Evolutionary conservation across 345 rosid genomes (phyloP).

Genomic region (Passiflora organensis): DNA sequence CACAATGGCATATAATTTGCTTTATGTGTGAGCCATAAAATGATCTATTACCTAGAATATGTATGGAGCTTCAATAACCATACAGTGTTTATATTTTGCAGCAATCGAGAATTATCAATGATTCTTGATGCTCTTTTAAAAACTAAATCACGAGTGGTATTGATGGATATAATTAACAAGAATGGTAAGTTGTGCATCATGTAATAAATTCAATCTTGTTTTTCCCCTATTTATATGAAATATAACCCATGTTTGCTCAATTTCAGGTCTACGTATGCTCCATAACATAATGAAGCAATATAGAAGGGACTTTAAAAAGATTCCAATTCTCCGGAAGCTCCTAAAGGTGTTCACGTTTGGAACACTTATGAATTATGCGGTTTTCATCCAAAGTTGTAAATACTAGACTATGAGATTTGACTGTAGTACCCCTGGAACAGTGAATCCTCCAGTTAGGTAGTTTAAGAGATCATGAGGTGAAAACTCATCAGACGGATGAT

Average conservation of each 20-base stretch:
- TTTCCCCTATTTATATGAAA: slow-evolving; percentile 9
- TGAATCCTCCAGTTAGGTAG: too few species aligned
- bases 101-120: slow-evolving; percentile 98
- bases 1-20: too few species aligned
- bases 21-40: too few species aligned
- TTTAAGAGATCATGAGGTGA: too few species aligned
- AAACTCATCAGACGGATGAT: too few species aligned
- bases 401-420: too few species aligned
- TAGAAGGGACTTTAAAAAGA: slow-evolving; percentile 84
- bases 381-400: too few species aligned
- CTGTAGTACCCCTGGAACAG: too few species aligned
- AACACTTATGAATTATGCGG: too few species aligned
- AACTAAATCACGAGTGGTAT: slow-evolving; percentile 75
- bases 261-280: slow-evolving; percentile 87
- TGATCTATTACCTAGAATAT: too few species aligned
- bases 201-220: slow-evolving; percentile 4
- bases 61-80: slow-evolving; percentile 2
- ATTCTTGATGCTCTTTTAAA: slow-evolving; percentile 97
- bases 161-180: slow-evolving; percentile 77
- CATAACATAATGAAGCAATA: slow-evolving; percentile 95
- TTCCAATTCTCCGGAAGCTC: slow-evolving; percentile 93
- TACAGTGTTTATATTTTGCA: slow-evolving; percentile 38
- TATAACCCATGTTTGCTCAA: slow-evolving; percentile 15
- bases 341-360: slow-evolving; percentile 53
- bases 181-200: slow-evolving; percentile 49